Percentiles rank a stretch among this genome's conserved stretches.
phyloP scores from a whole-genome alignment of 257 asterid species.

The Solanum gandarillasii region DNA sequence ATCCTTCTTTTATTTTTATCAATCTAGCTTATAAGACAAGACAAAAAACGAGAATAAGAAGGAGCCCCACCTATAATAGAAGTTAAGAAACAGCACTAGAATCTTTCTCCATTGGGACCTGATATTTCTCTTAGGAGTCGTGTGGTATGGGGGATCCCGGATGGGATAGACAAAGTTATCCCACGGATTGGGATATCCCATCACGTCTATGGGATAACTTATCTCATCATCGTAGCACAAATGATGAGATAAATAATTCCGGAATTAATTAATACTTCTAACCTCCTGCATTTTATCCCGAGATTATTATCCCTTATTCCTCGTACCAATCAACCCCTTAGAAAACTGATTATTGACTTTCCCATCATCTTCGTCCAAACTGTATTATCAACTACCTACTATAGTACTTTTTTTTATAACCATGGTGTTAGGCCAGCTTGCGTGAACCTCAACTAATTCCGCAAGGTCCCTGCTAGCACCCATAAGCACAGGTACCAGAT shows the following conservation, averaged over 20 bases:
- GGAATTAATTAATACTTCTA: background rate
- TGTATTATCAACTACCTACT: background rate
- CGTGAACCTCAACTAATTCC: background rate
- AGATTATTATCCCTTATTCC: background rate
- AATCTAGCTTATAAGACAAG: background rate
- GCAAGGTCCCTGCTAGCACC: background rate
- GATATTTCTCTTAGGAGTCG: background rate
- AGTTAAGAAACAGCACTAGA: background rate
- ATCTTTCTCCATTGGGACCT: background rate
- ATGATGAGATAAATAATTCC: background rate
- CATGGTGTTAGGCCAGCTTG: background rate
- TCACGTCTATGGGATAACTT: background rate
- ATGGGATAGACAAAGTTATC: background rate
- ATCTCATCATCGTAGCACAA: background rate
- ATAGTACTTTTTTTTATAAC: background rate
- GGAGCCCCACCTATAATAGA: background rate
- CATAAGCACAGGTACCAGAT: background rate
- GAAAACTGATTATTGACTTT: background rate
- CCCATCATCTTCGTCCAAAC: background rate
- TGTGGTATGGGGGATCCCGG: background rate
- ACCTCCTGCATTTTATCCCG: background rate
- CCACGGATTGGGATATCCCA: background rate
- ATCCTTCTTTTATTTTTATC: background rate
- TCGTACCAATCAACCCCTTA: background rate
- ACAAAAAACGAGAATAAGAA: background rate